Percentiles rank a stretch among this genome's conserved stretches.
Evolutionary conservation across 208 protist genomes (phyloP).

Genomic region (Blastocrithidia nonstop): DNA sequence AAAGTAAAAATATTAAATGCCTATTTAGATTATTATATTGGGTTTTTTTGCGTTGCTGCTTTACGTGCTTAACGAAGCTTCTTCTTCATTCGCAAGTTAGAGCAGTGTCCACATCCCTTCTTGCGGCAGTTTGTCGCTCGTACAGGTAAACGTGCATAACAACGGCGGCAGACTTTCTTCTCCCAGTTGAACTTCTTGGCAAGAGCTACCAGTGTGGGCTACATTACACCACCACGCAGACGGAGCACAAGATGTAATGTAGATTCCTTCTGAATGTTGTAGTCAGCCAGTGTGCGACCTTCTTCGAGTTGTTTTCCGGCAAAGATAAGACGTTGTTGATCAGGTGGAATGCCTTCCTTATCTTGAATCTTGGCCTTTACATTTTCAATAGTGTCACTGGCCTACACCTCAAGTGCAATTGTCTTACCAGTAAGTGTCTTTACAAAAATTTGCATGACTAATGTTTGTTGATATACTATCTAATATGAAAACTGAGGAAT

Average conservation of each 20-base stretch:
- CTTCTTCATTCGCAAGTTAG: slow-evolving; percentile 99
- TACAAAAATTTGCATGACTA: too few relatives aligned
- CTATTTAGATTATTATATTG: background rate
- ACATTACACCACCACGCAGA: slow-evolving; percentile 88
- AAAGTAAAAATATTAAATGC: background rate
- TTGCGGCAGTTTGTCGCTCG: slow-evolving; percentile 98
- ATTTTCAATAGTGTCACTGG: too few relatives aligned
- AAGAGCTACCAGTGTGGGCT: slow-evolving; percentile 94
- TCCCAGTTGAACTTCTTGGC: slow-evolving; percentile 97
- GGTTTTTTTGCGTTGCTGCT: background rate
- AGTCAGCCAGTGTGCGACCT: too few relatives aligned
- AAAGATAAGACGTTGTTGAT: too few relatives aligned
- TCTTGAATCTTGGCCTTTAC: too few relatives aligned
- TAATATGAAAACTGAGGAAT: background rate
- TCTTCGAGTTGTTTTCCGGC: too few relatives aligned
- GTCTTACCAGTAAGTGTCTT: slow-evolving; percentile 97
- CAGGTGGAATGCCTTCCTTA: too few relatives aligned
- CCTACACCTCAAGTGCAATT: too few relatives aligned
- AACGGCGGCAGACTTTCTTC: slow-evolving; percentile 94
- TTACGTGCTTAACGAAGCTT: slow-evolving; percentile 51
- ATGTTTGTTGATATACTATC: slow-evolving; percentile 12
- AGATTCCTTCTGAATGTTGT: too few relatives aligned
- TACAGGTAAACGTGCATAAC: slow-evolving; percentile 89
- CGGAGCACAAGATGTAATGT: too few relatives aligned
- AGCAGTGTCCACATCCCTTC: slow-evolving; percentile 99